Conservation (phyloP, 208 protist species). For the Entamoeba moshkovskii region DNA sequence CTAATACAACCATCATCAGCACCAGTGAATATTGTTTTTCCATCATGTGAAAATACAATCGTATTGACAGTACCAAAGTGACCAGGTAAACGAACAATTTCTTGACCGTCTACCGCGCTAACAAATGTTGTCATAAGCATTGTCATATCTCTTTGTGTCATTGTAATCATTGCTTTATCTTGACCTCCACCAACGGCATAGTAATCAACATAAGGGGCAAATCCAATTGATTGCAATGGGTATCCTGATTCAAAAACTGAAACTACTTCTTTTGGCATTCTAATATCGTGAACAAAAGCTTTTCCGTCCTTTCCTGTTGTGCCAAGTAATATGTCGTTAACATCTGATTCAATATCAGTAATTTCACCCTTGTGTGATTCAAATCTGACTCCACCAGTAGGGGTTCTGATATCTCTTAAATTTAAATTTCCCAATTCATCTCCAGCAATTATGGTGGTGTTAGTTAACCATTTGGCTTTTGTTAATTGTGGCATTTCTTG, state of each 20-base stretch:
- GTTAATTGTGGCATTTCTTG: background rate
- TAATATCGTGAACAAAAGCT: background rate
- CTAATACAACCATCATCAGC: background rate
- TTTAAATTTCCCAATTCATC: background rate
- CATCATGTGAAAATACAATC: background rate
- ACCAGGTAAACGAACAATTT: background rate
- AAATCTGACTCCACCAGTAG: background rate
- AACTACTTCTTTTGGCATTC: background rate
- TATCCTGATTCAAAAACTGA: background rate
- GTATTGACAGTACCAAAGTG: background rate
- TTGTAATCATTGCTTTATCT: background rate
- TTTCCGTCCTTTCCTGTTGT: background rate
- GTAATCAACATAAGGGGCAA: background rate
- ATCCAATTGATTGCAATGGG: background rate
- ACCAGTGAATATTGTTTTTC: background rate
- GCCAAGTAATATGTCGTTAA: background rate
- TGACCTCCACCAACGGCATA: background rate
- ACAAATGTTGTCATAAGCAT: background rate
- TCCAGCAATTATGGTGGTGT: background rate
- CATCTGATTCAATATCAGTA: background rate
- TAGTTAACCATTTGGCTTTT: background rate
- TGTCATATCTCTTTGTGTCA: background rate
- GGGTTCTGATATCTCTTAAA: background rate
- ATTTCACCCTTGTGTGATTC: background rate
- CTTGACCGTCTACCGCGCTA: background rate